Conservation (phyloP, 2,329 filamentous ascomycete species). For the Arthrobotrys entomopaga region DNA sequence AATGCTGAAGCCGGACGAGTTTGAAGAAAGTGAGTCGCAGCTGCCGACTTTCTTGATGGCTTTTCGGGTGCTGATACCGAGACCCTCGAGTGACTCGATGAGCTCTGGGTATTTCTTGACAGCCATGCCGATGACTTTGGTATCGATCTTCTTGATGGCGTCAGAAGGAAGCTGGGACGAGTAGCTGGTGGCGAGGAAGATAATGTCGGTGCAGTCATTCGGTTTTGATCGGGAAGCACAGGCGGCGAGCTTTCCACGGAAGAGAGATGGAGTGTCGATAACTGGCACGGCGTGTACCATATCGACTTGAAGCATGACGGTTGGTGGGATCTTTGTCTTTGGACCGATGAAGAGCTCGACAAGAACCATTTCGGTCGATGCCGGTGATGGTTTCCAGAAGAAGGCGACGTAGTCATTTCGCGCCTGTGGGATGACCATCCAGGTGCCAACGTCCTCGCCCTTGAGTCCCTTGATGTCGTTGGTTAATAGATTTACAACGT, state of each 20-base stretch:
- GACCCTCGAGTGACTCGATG: slow-evolving; percentile 56
- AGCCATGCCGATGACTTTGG: slow-evolving; percentile 57
- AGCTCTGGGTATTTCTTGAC: slow-evolving; percentile 58
- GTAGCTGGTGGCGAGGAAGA: slow-evolving; percentile 57
- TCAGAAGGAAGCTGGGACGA: slow-evolving; percentile 54
- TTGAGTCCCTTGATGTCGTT: slow-evolving; percentile 54
- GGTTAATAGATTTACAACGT: slow-evolving; percentile 57
- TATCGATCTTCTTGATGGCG: slow-evolving; percentile 57
- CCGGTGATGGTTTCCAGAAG: slow-evolving; percentile 58
- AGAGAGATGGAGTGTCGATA: slow-evolving; percentile 57
- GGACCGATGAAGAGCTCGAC: slow-evolving; percentile 59
- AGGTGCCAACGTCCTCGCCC: slow-evolving; percentile 54
- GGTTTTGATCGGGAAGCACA: slow-evolving; percentile 58
- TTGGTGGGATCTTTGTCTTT: slow-evolving; percentile 57
- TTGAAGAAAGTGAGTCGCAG: slow-evolving; percentile 52
- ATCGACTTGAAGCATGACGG: slow-evolving; percentile 52
- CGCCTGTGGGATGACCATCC: slow-evolving; percentile 59
- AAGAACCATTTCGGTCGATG: slow-evolving; percentile 57
- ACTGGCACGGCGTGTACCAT: slow-evolving; percentile 57
- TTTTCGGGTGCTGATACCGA: slow-evolving; percentile 57
- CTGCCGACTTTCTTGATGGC: slow-evolving; percentile 54
- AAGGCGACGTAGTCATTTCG: slow-evolving; percentile 60
- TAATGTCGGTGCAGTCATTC: slow-evolving; percentile 57
- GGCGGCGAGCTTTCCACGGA: slow-evolving; percentile 58
- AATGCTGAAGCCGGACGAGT: slow-evolving; percentile 54